Percentiles rank a stretch among this genome's conserved stretches.
phyloP scores from a whole-genome alignment of 1,284 basidiomycete species.

The Peniophora sp. region DNA sequence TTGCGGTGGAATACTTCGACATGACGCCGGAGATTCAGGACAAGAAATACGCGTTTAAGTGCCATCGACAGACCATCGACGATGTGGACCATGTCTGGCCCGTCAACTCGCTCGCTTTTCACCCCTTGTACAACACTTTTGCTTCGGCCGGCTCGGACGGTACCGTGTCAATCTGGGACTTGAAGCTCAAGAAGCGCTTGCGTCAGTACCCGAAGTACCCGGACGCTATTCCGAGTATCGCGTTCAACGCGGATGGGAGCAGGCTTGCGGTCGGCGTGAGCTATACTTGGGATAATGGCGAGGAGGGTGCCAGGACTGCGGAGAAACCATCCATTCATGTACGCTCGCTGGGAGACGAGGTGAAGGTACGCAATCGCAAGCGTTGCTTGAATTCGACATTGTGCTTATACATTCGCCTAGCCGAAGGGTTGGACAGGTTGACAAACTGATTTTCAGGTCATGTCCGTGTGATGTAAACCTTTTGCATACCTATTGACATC shows the following conservation, averaged over 20 bases:
- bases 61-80: constrained; percentile 85
- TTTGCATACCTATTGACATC: too few relatives aligned
- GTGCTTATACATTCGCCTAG: constrained; percentile 1
- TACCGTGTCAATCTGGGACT: constrained; percentile 93
- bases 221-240: constrained; percentile 62
- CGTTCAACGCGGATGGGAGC: constrained; percentile 80
- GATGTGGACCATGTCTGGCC: constrained; percentile 98
- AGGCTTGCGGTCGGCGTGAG: constrained; percentile 77
- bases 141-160: constrained; percentile 91
- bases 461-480: not conserved
- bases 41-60: constrained; percentile 98
- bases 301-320: constrained; percentile 49
- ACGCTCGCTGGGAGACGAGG: constrained; percentile 37
- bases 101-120: constrained; percentile 92
- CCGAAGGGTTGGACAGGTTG: constrained; percentile 10
- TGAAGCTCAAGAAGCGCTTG: constrained; percentile 92
- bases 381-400: not conserved
- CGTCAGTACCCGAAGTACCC: constrained; percentile 81
- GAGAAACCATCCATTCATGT: constrained; percentile 30
- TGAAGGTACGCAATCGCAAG: constrained; percentile 35
- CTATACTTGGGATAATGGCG: constrained; percentile 85
- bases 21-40: constrained; percentile 69
- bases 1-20: constrained; percentile 97
- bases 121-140: constrained; percentile 89
- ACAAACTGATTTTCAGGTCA: constrained; percentile 4